Base-by-base conservation (phyloP, 2,329 filamentous ascomycete genomes). In the Nigrospora sphaerica region DNA sequence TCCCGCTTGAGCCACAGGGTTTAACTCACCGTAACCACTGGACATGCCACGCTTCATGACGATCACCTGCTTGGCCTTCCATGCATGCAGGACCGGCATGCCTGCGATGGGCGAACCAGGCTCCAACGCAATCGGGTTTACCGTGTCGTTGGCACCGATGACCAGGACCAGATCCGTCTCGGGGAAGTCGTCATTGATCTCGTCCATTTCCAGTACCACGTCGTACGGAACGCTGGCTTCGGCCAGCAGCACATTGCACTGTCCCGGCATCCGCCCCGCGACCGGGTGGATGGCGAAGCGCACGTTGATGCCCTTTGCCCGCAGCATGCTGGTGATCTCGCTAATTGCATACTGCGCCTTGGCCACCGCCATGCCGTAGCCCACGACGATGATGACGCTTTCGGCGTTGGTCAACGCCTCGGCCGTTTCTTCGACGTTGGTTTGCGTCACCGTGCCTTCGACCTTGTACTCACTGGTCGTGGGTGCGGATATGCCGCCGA, bases 41-140 rank as follows among this genome's bases (percentile, higher is more conserved):
- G 86, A 85, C 85, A 95, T 84, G 43, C 89, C 85, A 49, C 90
- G 75, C 77, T 95, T 95, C 90, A 95, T 95, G 12, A 95, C 86
- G 45, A 95, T 80, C 2, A 93, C 88, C 61, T 92, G 84, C 73
- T 95, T 95, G 59, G 86, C 90, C 81, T 95, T 95, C 87, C 90
- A 95, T 6, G 87, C 90, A 53, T 95, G 87, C 55, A 95, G 70
- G 18, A 95, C 89, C 0, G 90, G 90, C 90, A 95, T 95, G 2
- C 90, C 90, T 1, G 89, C 89, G 54, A 95, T 95, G 0, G 88
- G 78, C 49, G 84, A 88, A 32, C 87, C 87, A 6, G 86, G 83
- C 62, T 95, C 88, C 53, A 95, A 69, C 0, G 90, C 88, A 57
- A 92, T 92, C 0, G 90, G 90, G 59, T 95, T 95, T 34, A 95